Conservation (phyloP, 2,329 filamentous ascomycete genomes). For the Rhynchosporium secalis region DNA sequence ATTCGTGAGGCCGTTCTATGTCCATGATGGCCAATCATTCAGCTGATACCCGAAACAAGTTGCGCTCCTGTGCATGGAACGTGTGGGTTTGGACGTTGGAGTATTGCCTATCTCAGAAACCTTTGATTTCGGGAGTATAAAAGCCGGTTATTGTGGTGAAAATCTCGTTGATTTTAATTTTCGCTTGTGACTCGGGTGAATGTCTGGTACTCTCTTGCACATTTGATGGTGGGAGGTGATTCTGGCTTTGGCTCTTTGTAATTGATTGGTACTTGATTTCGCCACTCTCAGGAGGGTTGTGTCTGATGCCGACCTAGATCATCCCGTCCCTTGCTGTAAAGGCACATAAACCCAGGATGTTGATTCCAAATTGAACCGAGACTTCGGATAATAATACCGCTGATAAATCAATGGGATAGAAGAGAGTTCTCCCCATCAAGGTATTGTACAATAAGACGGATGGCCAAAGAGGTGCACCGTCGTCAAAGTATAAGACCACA, state of each 20-base stretch:
- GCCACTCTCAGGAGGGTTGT: no score
- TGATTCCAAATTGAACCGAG: background rate
- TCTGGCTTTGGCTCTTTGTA: no score
- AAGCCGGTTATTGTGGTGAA: background rate
- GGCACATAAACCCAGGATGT: background rate
- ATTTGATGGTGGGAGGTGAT: no score
- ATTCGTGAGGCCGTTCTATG: background rate
- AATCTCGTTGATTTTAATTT: no score
- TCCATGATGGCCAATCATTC: background rate
- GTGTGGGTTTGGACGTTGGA: background rate
- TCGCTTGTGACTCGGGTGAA: no score
- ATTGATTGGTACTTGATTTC: no score
- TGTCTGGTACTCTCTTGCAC: no score
- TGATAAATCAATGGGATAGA: background rate
- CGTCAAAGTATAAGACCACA: slow-evolving; percentile 13
- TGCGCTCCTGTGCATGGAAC: background rate
- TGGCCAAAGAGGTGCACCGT: slow-evolving; percentile 18
- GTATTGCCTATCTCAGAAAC: no score
- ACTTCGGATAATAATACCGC: background rate
- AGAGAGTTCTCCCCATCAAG: slow-evolving; percentile 14
- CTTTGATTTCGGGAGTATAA: no score
- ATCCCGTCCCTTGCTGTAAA: no score
- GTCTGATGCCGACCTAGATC: background rate
- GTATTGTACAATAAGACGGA: slow-evolving; percentile 11
- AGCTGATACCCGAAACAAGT: background rate